Base-by-base conservation (phyloP, 2,329 filamentous ascomycete genomes). In the Endoconidiophora laricicola region DNA sequence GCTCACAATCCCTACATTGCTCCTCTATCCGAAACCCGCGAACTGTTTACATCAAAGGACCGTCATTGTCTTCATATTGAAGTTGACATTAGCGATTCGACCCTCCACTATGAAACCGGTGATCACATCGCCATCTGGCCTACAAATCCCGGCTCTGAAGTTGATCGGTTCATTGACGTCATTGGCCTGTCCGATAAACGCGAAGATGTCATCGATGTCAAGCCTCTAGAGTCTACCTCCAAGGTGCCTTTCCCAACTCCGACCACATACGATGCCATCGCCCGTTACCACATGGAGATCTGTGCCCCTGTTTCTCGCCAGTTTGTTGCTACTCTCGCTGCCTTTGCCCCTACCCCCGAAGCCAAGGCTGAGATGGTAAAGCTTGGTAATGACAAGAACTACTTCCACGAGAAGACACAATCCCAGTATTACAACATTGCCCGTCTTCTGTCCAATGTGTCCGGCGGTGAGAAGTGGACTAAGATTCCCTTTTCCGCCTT, bases 81-180 rank as follows among this genome's bases (percentile, higher is more conserved):
- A 65, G 79, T 98, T 56, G 86, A 93, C 62, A 78, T 98, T 58
- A 83, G 81, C 60, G 85, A 79, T 58, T 94, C 88, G 48, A 94
- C 93, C 63, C 72, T 98, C 55, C 79, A 76, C 42, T 98, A 98
- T 70, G 86, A 93, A 59, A 98, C 91, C 48, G 91, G 91, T 63
- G 93, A 98, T 62, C 93, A 98, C 65, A 84, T 98, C 61, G 91
- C 91, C 40, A 69, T 98, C 59, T 98, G 93, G 93, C 91, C 93
- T 37, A 94, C 86, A 46, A 98, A 98, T 65, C 73, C 91, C 52
- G 91, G 91, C 52, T 79, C 78, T 56, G 90, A 96, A 65, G 90
- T 95, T 43, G 86, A 96, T 60, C 79, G 86, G 49, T 87, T 98
- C 67, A 69, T 98, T 56, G 73, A 79, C 58, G 74, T 91, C 49